Base-by-base conservation (phyloP, 495 filamentous ascomycete species). In the Aspergillus diversus region DNA sequence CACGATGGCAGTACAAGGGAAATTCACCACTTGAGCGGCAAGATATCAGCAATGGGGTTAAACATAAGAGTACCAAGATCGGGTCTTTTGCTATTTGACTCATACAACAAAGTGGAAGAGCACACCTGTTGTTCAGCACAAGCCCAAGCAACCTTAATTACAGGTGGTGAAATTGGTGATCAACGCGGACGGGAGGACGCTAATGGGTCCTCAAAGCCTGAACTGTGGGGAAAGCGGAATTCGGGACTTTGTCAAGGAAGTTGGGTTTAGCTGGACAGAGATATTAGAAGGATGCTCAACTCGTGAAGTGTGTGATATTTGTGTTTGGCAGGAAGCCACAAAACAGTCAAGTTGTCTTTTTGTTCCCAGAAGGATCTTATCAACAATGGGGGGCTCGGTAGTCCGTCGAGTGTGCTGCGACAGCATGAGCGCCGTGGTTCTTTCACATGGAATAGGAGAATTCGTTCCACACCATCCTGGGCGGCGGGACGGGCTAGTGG, bases 361-460 rank as follows among this genome's bases (percentile, higher is more conserved):
- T 46, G 33, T 53, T 11, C n/a, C 21, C 5, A 16, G 2, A 15
- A 47, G 39, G 60, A 57, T 63, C 53, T 63, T 57, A 63, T 63
- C 53, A 43, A 57, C 12, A 33, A 50, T 63, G 32, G 53, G 60
- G 53, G 31, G n/a, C 39, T 57, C 49, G 53, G 39, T 57, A 43
- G n/a, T n/a, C n/a, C n/a, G n/a, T n/a, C n/a, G 46, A 16, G 39
- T 33, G n/a, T 17, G 48, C n/a, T 5, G 2, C 32, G 7, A 33
- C 2, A 27, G 34, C 33, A 51, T 52, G 21, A 34, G 57, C 33
- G 7, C 32, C 52, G 43, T 62, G 60, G 53, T 46, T 49, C 43
- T 33, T 56, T 63, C 53, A 57, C 59, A 63, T 57, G 60, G 52
- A 50, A 63, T 51, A 63, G 60, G 60, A 49, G 53, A 37, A 33